A percentile compares a stretch with the other conserved stretches of the same genome.
phyloP scores from a whole-genome alignment of 2,329 filamentous ascomycete genomes.

The Xylariaceae sp. region DNA sequence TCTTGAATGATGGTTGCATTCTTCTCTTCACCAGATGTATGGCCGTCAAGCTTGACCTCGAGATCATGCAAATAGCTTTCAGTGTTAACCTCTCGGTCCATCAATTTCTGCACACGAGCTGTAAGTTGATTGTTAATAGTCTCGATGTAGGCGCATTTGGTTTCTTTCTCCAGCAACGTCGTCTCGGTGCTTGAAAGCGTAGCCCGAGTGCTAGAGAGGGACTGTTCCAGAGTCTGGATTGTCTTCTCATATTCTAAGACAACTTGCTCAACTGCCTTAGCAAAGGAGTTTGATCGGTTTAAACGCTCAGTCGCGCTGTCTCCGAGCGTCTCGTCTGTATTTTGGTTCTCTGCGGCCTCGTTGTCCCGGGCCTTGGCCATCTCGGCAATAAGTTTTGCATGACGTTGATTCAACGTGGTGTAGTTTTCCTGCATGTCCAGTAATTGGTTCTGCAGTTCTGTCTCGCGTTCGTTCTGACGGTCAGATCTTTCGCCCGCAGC shows the following conservation, averaged over 20 bases:
- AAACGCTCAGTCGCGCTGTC: slow-evolving; percentile 80
- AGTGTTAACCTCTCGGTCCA: slow-evolving; percentile 85
- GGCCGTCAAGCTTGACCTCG: slow-evolving; percentile 83
- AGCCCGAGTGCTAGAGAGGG: slow-evolving; percentile 78
- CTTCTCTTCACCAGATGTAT: slow-evolving; percentile 87
- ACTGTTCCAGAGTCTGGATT: slow-evolving; percentile 87
- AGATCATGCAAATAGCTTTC: slow-evolving; percentile 91
- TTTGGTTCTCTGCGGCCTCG: slow-evolving; percentile 54
- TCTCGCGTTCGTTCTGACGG: slow-evolving; percentile 75
- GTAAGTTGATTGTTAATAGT: slow-evolving; percentile 89
- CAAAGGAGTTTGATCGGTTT: slow-evolving; percentile 92
- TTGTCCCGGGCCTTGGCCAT: slow-evolving; percentile 79
- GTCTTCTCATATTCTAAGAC: slow-evolving; percentile 98
- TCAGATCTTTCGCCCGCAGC: slow-evolving; percentile 66
- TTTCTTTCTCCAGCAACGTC: slow-evolving; percentile 83
- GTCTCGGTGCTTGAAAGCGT: slow-evolving; percentile 83
- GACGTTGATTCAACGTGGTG: slow-evolving; percentile 79
- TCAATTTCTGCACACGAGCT: slow-evolving; percentile 80
- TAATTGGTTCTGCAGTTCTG: slow-evolving; percentile 88
- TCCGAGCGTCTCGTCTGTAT: slow-evolving; percentile 57
- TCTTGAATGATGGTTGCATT: slow-evolving; percentile 80
- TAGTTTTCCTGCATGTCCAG: slow-evolving; percentile 94
- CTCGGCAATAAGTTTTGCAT: slow-evolving; percentile 92
- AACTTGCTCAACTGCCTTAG: slow-evolving; percentile 90
- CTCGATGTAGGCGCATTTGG: slow-evolving; percentile 86